phyloP scores from a whole-genome alignment of 768 basidiomycete species.

The Boletellus emodensis region DNA sequence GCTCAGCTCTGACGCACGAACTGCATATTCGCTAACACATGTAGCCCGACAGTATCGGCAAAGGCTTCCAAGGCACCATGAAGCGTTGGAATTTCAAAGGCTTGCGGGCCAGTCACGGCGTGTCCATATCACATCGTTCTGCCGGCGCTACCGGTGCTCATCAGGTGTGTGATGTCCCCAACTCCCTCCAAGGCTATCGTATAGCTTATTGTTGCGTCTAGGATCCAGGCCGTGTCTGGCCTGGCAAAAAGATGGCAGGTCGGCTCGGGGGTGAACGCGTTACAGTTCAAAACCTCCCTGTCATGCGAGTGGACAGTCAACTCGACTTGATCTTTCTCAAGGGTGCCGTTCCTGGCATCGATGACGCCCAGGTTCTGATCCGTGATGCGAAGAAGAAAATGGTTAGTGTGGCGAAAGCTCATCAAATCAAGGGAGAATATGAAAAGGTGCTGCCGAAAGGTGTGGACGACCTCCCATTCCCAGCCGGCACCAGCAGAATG shows the following conservation, averaged over 20 bases:
- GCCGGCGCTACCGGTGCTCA: conserved; percentile 93
- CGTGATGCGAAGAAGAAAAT: conserved; percentile 90
- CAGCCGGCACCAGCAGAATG: conserved; percentile 79
- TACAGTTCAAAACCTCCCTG: conserved; percentile 84
- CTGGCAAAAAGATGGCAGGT: conserved; percentile 98
- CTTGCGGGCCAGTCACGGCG: conserved; percentile 91
- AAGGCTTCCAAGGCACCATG: conserved; percentile 97
- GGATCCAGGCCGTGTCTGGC: conserved; percentile 95
- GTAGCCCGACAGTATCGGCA: conserved; percentile 70
- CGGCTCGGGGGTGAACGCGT: conserved; percentile 80
- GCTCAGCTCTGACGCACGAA: background rate
- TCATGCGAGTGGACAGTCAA: conserved; percentile 80
- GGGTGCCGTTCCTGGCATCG: conserved; percentile 87
- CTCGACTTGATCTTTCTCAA: conserved; percentile 89
- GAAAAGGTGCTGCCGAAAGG: conserved; percentile 80
- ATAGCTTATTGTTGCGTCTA: conserved; percentile 30
- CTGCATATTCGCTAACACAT: conserved; percentile 4
- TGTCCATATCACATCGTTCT: conserved; percentile 89
- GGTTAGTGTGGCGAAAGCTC: conserved; percentile 53
- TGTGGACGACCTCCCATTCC: conserved; percentile 84
- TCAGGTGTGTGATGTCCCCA: conserved; percentile 54
- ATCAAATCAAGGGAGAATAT: conserved; percentile 66
- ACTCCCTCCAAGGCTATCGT: background rate
- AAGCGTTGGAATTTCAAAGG: conserved; percentile 94
- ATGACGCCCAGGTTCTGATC: conserved; percentile 82